Base-by-base conservation (phyloP, 129 eudicot species). In the Artemisia annua region DNA sequence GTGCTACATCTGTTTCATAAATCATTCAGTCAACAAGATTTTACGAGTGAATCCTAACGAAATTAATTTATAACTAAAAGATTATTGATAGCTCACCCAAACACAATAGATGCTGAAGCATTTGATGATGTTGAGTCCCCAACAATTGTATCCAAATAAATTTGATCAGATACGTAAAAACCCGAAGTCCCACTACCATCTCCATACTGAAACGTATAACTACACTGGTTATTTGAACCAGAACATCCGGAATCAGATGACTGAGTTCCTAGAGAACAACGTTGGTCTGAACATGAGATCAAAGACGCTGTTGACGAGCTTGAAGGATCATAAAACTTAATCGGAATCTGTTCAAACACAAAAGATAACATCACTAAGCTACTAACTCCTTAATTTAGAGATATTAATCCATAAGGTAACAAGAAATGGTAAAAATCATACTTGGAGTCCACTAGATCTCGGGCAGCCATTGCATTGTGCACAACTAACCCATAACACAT, bases 161-260 rank as follows among this genome's bases (percentile, higher is more conserved):
- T 85, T 39, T 80, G 11, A 71, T 94, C 99, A 5, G 90, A 72
- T 49, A 94, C 91, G 73, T 94, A 94, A 80, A 74, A 90, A 11
- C 99, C 99, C 1, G 95, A 80, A 4, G 99, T 83, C 17, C 96
- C 97, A 78, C 97, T 90, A 12, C 99, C 99, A 64, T 94, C 99
- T 19, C 99, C 99, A 60, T 94, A 94, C 77, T 90, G 96, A 66
- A 94, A 94, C 3, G 87, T 84, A 78, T 90, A 94, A 61, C 93
- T 85, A 73, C 99, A 94, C 70, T 81, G 94, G 51, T 88, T 83
- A 56, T 55, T 83, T 61, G 79, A 75, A 74, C 79, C 73, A 14
- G 89, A 73, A 79, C 99, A 94, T 51, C 82, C 71, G 0, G 96
- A 84, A 67, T 90, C 99, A 1, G 96, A 84, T 57, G 87, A 71